Evolutionary conservation across 176 grass and related monocot species (phyloP).

Genomic region (Triticum timopheevii): DNA sequence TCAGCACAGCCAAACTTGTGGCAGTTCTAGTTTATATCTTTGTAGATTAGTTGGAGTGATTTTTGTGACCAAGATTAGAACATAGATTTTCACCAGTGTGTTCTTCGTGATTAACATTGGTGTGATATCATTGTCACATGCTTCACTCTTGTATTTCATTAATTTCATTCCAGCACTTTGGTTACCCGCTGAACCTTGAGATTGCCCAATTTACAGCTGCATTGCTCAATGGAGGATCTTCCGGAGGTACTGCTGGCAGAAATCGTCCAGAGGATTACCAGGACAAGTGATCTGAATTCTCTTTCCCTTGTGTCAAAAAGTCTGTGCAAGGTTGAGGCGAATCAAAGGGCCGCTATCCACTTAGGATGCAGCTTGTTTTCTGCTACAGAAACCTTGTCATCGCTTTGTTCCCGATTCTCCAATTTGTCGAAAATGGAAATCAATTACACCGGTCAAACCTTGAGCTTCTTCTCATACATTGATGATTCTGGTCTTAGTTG

Average conservation of each 20-base stretch:
- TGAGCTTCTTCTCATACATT: conserved; percentile 27
- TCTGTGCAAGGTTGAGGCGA: conserved; percentile 32
- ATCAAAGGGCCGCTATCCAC: conserved; percentile 37
- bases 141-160: neutral
- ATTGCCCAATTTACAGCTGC: neutral
- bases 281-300: neutral
- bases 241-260: no score
- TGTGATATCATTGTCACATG: neutral
- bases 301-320: conserved; percentile 47
- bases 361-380: conserved; percentile 40
- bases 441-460: conserved; percentile 17
- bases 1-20: no score
- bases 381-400: conserved; percentile 39
- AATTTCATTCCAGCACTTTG: neutral
- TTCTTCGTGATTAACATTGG: neutral
- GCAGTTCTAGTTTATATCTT: no score
- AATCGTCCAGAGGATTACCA: no score
- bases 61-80: neutral
- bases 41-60: no score
- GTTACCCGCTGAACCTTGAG: neutral
- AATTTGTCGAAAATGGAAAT: conserved; percentile 58
- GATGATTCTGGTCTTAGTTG: conserved; percentile 41
- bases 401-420: conserved; percentile 37
- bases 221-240: no score
- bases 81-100: neutral